These are phyloP conservation scores for Earliella scabrosa DNA, from an alignment of 1,284 basidiomycete species.

Conservation along the genomic window DNA sequence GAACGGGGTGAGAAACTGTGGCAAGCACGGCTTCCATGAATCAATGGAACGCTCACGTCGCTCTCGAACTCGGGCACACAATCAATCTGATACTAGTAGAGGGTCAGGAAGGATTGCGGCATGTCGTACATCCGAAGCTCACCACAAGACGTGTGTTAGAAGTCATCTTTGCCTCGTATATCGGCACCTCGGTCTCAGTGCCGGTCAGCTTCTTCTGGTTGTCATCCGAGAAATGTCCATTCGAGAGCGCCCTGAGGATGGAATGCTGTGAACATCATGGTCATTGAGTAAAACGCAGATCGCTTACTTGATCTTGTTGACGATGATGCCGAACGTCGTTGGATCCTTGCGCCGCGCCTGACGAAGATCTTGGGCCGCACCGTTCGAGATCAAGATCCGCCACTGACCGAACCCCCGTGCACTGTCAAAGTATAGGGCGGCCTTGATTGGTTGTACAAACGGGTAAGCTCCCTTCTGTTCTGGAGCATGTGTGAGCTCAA, in stretches of 20 bases:
- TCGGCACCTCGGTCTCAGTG: conserved; percentile 47
- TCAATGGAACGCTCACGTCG: no score
- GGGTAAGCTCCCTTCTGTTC: conserved; percentile 40
- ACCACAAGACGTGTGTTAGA: conserved; percentile 65
- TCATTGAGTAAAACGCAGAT: no score
- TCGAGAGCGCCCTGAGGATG: conserved; percentile 60
- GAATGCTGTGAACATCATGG: no score
- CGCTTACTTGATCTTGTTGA: conserved; percentile 63
- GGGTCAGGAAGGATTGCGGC: no score
- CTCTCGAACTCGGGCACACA: conserved; percentile 55
- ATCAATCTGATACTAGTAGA: conserved; percentile 64
- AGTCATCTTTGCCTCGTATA: conserved; percentile 74
- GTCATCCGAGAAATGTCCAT: conserved; percentile 68
- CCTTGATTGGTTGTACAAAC: conserved; percentile 52
- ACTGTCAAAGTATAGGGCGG: conserved; percentile 53
- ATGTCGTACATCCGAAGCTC: no score
- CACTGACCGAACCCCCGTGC: conserved; percentile 58
- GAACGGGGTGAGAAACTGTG: no score
- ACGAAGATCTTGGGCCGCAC: conserved; percentile 50
- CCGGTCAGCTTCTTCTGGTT: conserved; percentile 69
- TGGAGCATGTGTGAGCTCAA: not conserved
- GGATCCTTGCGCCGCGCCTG: conserved; percentile 42
- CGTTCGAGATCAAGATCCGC: conserved; percentile 51
- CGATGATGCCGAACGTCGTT: conserved; percentile 49
- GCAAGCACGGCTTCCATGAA: no score